Conservation (phyloP, 768 basidiomycete genomes). For the Termitomyces sp. region DNA sequence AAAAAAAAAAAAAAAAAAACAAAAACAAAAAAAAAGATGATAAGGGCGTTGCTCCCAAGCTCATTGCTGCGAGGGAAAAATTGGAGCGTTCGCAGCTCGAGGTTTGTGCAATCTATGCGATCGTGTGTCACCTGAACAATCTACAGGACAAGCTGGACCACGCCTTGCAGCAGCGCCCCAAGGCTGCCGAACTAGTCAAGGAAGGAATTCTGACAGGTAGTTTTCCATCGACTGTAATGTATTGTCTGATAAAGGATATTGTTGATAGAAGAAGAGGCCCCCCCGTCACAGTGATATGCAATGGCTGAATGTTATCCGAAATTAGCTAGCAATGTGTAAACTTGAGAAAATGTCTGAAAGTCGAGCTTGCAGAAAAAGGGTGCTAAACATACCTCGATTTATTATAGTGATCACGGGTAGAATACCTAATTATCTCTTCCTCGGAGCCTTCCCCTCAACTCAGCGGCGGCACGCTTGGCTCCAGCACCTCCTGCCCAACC, state of each 20-base stretch:
- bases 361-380: not conserved
- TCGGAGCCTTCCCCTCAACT: conserved; percentile 41
- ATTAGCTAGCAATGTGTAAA: not conserved
- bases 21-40: too few species aligned
- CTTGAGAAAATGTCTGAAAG: not conserved
- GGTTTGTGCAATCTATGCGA: conserved; percentile 26
- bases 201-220: conserved; percentile 49
- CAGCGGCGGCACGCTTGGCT: conserved; percentile 53
- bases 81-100: conserved; percentile 59
- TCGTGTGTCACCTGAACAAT: not conserved
- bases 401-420: not conserved
- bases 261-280: conserved; percentile 20
- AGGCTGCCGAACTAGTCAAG: conserved; percentile 57
- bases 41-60: conserved; percentile 50
- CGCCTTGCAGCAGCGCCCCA: conserved; percentile 51
- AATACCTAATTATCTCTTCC: conserved; percentile 19
- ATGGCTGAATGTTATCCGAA: too few species aligned
- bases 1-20: too few species aligned
- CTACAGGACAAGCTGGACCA: conserved; percentile 58
- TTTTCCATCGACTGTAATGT: not conserved
- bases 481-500: conserved; percentile 84
- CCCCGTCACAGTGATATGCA: conserved; percentile 6
- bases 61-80: conserved; percentile 54
- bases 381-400: not conserved
- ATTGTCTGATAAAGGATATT: not conserved